A percentile compares a stretch with the other conserved stretches of the same genome.
These are phyloP conservation scores for Apophysomyces trapeziformis DNA, from an alignment of 371 early-diverging fungal species.

Conservation along the genomic window DNA sequence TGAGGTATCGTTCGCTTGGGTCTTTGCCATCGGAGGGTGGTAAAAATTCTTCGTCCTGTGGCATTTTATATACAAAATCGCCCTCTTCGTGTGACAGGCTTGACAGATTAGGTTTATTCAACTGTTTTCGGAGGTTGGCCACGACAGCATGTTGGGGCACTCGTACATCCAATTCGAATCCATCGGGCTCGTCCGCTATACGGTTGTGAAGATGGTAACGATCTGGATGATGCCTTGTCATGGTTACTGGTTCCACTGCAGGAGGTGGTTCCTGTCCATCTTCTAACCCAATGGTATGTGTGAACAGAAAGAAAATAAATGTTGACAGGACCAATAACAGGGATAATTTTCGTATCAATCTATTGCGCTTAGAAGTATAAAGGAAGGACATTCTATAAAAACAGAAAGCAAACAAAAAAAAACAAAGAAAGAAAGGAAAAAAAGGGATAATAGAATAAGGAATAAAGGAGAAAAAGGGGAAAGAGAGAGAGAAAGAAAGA, in stretches of 20 bases:
- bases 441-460: neutral
- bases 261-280: neutral
- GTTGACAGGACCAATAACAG: conserved; percentile 14
- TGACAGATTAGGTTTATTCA: neutral
- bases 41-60: conserved; percentile 18
- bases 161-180: conserved; percentile 2
- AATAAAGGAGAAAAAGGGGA: conserved; percentile 3
- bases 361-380: conserved; percentile 23
- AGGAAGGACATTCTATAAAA: conserved; percentile 16
- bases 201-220: conserved; percentile 9
- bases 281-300: neutral
- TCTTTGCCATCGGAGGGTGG: conserved; percentile 24
- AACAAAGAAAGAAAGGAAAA: too few relatives aligned
- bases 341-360: conserved; percentile 17
- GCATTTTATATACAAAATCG: conserved; percentile 20
- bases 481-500: conserved; percentile 7
- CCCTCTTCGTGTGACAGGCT: neutral
- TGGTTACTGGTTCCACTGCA: neutral
- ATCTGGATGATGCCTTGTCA: neutral
- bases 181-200: conserved; percentile 1
- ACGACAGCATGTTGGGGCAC: conserved; percentile 1
- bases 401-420: too few relatives aligned
- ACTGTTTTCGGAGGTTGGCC: conserved; percentile 10
- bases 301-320: conserved; percentile 8
- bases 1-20: conserved; percentile 40